Conservation (phyloP, 208 protist genomes). For the Wallacemonas sp. region DNA sequence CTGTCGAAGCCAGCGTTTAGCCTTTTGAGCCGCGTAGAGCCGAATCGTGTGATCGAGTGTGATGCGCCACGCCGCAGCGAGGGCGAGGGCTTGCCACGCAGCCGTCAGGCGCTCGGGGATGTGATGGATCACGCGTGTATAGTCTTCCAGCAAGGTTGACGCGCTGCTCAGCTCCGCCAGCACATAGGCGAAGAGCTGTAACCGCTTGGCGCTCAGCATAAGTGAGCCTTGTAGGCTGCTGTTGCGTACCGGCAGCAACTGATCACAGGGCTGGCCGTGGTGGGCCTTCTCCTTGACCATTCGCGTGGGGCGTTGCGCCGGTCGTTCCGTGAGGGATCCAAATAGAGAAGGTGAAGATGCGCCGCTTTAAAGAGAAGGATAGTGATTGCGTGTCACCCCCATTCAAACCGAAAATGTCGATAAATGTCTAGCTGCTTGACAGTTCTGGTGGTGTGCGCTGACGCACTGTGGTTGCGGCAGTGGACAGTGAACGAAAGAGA, state of each 20-base stretch:
- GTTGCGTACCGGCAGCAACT: background rate
- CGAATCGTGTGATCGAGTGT: conserved; percentile 23
- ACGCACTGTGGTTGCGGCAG: too few species aligned
- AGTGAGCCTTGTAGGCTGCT: background rate
- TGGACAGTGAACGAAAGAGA: too few species aligned
- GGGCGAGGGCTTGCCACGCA: conserved; percentile 67
- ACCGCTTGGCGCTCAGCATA: conserved; percentile 29
- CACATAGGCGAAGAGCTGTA: conserved; percentile 61
- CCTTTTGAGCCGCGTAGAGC: background rate
- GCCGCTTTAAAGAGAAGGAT: too few species aligned
- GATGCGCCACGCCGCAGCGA: conserved; percentile 27
- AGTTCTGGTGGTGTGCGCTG: too few species aligned
- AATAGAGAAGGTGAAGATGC: too few species aligned
- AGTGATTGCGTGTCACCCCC: too few species aligned
- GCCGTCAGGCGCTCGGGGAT: conserved; percentile 44
- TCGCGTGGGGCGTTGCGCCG: too few species aligned
- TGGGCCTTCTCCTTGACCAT: too few species aligned
- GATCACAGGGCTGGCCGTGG: too few species aligned
- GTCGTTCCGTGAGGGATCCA: too few species aligned
- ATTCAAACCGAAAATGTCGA: too few species aligned
- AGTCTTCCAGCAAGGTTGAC: conserved; percentile 59
- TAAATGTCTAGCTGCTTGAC: too few species aligned
- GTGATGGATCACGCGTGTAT: conserved; percentile 49
- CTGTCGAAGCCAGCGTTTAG: background rate
- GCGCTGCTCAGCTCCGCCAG: conserved; percentile 75